A percentile compares a stretch with the other conserved stretches of the same genome.
Conservation (phyloP, 2,329 filamentous ascomycete genomes). For the Clarireedia hainanense region DNA sequence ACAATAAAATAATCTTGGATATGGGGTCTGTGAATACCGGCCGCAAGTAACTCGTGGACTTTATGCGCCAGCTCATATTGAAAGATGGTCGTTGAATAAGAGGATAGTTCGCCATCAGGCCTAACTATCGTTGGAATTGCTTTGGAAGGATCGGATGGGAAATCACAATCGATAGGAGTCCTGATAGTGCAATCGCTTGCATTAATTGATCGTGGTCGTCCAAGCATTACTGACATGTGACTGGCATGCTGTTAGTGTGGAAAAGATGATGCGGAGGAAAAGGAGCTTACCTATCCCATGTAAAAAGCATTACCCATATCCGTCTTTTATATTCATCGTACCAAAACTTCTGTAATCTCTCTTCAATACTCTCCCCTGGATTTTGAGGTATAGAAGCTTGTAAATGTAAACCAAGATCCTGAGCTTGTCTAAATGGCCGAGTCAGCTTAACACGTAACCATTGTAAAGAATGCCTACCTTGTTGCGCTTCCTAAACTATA, state of each 20-base stretch:
- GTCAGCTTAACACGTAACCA: neutral
- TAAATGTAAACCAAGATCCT: constrained; percentile 11
- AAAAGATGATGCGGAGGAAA: neutral
- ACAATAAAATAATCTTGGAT: constrained; percentile 9
- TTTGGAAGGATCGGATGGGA: constrained; percentile 6
- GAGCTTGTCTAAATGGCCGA: constrained; percentile 4
- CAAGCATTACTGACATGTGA: constrained; percentile 11
- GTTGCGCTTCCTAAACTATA: constrained; percentile 9
- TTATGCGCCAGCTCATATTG: constrained; percentile 1
- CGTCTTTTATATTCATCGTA: constrained; percentile 10
- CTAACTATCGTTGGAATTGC: constrained; percentile 2
- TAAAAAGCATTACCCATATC: constrained; percentile 10
- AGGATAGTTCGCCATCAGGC: neutral
- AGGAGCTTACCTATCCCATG: constrained; percentile 10
- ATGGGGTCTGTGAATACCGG: constrained; percentile 4
- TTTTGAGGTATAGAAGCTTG: neutral
- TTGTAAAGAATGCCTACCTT: neutral
- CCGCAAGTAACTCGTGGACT: constrained; percentile 7
- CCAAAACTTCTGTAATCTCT: constrained; percentile 8
- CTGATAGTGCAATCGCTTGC: constrained; percentile 9
- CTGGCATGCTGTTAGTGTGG: neutral
- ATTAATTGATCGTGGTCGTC: constrained; percentile 12
- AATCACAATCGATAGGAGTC: constrained; percentile 8
- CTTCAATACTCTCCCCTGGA: neutral
- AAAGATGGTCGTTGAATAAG: constrained; percentile 1